Percentiles rank a stretch among this genome's conserved stretches.
Evolutionary conservation across 1,284 basidiomycete species (phyloP).

Genomic region (Ceratobasidium papillatum): DNA sequence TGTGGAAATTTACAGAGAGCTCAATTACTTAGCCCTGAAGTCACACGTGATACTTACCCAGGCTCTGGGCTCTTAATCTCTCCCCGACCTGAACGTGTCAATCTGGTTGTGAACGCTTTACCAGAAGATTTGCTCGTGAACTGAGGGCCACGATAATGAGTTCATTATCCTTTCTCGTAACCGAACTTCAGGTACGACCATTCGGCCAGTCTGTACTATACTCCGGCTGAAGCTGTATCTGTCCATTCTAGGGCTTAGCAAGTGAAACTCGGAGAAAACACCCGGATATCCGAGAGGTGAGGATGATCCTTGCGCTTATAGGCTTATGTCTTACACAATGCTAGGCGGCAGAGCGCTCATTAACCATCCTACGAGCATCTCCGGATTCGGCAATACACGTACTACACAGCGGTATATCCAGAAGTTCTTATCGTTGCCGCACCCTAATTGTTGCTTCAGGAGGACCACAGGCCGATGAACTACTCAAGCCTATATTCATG

Average conservation of each 20-base stretch:
- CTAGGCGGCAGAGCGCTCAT: slow-evolving; percentile 84
- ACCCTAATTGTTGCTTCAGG: slow-evolving; percentile 57
- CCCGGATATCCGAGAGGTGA: slow-evolving; percentile 83
- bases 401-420: slow-evolving; percentile 66
- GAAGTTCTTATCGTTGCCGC: background rate
- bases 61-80: background rate
- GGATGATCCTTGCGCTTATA: slow-evolving; percentile 41
- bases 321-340: slow-evolving; percentile 23
- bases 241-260: slow-evolving; percentile 63
- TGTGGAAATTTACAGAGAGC: slow-evolving; percentile 24
- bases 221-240: background rate
- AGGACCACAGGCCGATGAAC: slow-evolving; percentile 78
- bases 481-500: slow-evolving; percentile 91
- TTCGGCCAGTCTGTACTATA: slow-evolving; percentile 12
- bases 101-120: background rate
- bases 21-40: background rate
- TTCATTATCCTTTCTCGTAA: slow-evolving; percentile 63
- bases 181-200: slow-evolving; percentile 61
- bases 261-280: slow-evolving; percentile 84
- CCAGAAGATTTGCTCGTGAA: background rate
- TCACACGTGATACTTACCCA: slow-evolving; percentile 7
- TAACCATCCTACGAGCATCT: slow-evolving; percentile 77
- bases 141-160: slow-evolving; percentile 53
- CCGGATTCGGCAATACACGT: slow-evolving; percentile 71
- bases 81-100: background rate